A percentile compares a stretch with the other conserved stretches of the same genome.
phyloP scores from a whole-genome alignment of 164 flowering plant genomes.

The Stephania japonica region DNA sequence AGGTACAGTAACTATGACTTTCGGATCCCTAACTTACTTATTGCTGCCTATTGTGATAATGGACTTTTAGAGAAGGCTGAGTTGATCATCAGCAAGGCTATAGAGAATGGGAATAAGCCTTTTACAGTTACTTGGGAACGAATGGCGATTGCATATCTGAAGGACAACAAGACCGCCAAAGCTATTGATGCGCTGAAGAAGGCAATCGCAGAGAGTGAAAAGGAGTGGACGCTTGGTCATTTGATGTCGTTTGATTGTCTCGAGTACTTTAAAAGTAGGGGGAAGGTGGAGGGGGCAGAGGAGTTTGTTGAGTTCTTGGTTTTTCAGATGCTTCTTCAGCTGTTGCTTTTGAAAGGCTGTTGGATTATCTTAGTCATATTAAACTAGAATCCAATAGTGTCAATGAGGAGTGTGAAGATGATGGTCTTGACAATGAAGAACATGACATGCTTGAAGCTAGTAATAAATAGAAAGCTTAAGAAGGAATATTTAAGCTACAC shows the following conservation, averaged over 20 bases:
- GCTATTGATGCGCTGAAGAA: constrained; percentile 35
- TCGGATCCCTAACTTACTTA: constrained; percentile 33
- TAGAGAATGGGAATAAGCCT: constrained; percentile 27
- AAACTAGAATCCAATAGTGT: no score
- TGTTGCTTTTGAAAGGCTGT: no score
- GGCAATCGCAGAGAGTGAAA: constrained; percentile 21
- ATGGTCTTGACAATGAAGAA: no score
- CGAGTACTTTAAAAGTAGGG: constrained; percentile 18
- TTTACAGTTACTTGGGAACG: constrained; percentile 21
- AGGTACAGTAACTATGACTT: constrained; percentile 20
- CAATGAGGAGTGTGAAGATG: no score
- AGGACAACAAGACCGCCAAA: constrained; percentile 19
- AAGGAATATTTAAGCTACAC: no score
- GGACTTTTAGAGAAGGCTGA: constrained; percentile 41
- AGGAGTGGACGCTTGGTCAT: constrained; percentile 19
- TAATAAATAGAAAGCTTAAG: no score
- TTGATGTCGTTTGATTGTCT: constrained; percentile 11
- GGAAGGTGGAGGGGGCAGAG: background rate
- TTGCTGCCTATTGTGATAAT: constrained; percentile 31
- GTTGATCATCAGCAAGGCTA: constrained; percentile 17
- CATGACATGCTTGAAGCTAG: no score
- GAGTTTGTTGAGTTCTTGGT: no score
- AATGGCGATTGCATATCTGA: constrained; percentile 27
- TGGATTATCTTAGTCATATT: no score
- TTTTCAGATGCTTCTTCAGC: no score